Conservation (phyloP, 2,329 filamentous ascomycete species). For the Monilinia polystroma region DNA sequence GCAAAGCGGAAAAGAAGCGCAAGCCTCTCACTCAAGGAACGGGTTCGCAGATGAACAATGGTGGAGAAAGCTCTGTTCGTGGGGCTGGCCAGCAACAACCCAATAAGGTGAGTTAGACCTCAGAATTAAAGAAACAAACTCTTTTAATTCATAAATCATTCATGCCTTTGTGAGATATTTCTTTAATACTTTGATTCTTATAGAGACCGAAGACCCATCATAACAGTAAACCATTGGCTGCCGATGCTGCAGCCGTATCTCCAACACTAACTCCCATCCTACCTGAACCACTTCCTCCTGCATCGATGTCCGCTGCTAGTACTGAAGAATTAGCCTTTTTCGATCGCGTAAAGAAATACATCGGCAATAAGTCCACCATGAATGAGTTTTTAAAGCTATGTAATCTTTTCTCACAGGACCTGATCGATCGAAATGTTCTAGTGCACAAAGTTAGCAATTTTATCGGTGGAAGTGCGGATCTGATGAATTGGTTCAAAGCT, state of each 20-base stretch:
- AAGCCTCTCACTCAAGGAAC: slow-evolving; percentile 46
- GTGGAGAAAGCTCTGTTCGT: slow-evolving; percentile 35
- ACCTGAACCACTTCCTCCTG: slow-evolving; percentile 81
- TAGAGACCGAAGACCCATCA: slow-evolving; percentile 71
- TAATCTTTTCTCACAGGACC: slow-evolving; percentile 89
- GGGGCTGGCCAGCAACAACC: slow-evolving; percentile 37
- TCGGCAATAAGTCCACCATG: slow-evolving; percentile 88
- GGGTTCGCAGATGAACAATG: slow-evolving; percentile 33
- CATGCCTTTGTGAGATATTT: neutral
- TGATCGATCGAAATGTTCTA: slow-evolving; percentile 82
- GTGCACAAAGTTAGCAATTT: slow-evolving; percentile 81
- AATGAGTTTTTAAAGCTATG: slow-evolving; percentile 96
- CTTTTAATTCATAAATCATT: neutral
- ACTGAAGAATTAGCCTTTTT: slow-evolving; percentile 91
- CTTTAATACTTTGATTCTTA: slow-evolving; percentile 22
- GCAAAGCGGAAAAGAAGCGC: slow-evolving; percentile 84
- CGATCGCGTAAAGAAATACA: slow-evolving; percentile 93
- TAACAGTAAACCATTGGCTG: slow-evolving; percentile 43
- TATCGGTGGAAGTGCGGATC: slow-evolving; percentile 81
- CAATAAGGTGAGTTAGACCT: slow-evolving; percentile 50
- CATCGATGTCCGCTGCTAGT: slow-evolving; percentile 68
- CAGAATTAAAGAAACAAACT: neutral
- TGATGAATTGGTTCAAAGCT: slow-evolving; percentile 84
- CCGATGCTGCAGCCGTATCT: slow-evolving; percentile 53
- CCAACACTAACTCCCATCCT: slow-evolving; percentile 86